phyloP scores from a whole-genome alignment of 169 alveolate genomes.

The Cytauxzoon felis region DNA sequence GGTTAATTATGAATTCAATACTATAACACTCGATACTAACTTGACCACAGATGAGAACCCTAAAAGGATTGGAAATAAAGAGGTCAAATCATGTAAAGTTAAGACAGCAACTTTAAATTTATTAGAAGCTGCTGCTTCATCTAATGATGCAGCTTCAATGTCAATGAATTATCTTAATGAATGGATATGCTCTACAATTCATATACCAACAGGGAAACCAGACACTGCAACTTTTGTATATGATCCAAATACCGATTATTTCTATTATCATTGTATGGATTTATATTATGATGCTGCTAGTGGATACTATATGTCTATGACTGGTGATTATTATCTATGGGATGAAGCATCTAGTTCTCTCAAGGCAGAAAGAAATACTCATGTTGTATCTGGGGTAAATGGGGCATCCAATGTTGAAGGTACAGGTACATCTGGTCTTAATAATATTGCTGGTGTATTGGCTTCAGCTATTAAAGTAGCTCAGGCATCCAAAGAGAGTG shows the following conservation, averaged over 20 bases:
- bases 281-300: conserved; percentile 70
- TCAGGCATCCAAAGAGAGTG: conserved; percentile 35
- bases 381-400: background rate
- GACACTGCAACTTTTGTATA: conserved; percentile 32
- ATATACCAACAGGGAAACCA: conserved; percentile 38
- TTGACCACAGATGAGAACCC: conserved; percentile 15
- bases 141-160: conserved; percentile 21
- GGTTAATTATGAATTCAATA: conserved; percentile 35
- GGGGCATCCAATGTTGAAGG: background rate
- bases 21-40: background rate
- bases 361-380: background rate
- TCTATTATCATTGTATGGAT: conserved; percentile 35
- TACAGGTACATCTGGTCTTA: background rate
- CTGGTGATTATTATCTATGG: conserved; percentile 67
- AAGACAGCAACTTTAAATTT: conserved; percentile 31
- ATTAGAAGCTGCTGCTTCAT: background rate
- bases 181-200: conserved; percentile 31
- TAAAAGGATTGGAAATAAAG: conserved; percentile 7
- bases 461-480: conserved; percentile 54
- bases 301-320: conserved; percentile 67
- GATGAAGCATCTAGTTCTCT: conserved; percentile 49
- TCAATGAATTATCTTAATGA: conserved; percentile 3
- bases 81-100: conserved; percentile 20
- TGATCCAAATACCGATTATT: conserved; percentile 42
- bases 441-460: conserved; percentile 19